Percentiles rank a stretch among this genome's conserved stretches.
Evolutionary conservation across 768 basidiomycete species (phyloP).

Genomic region (Termitomyces titanicus): DNA sequence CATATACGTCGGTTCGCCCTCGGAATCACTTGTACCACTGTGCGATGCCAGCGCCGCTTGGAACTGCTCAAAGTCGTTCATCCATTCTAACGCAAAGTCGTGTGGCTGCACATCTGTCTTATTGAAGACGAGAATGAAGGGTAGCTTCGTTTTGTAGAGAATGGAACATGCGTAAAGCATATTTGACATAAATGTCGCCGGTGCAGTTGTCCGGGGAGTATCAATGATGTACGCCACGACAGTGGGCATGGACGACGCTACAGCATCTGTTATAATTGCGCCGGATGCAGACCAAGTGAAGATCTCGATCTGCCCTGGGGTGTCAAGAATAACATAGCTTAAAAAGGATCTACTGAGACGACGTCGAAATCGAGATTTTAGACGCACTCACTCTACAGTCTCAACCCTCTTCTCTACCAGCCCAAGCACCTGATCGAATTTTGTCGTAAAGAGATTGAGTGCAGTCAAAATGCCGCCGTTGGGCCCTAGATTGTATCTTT

Average conservation of each 20-base stretch:
- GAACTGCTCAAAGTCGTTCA: constrained; percentile 96
- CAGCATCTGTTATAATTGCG: constrained; percentile 95
- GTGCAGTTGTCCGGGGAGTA: constrained; percentile 90
- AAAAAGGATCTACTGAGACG: neutral
- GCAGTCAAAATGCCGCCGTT: constrained; percentile 98
- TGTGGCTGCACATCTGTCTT: constrained; percentile 93
- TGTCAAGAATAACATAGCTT: constrained; percentile 94
- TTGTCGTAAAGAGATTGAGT: constrained; percentile 96
- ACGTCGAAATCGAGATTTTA: neutral
- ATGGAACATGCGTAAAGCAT: constrained; percentile 99
- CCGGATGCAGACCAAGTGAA: constrained; percentile 99
- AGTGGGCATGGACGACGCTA: constrained; percentile 90
- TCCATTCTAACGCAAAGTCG: constrained; percentile 94
- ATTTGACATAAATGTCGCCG: constrained; percentile 99
- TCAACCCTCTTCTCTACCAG: constrained; percentile 90
- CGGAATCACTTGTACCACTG: constrained; percentile 61
- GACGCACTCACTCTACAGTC: constrained; percentile 70
- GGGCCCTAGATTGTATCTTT: constrained; percentile 95
- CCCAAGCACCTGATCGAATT: constrained; percentile 94
- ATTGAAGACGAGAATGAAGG: constrained; percentile 98
- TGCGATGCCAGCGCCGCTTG: constrained; percentile 81
- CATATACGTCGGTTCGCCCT: constrained; percentile 97
- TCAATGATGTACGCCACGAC: constrained; percentile 97
- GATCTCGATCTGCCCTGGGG: constrained; percentile 98
- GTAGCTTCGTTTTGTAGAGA: constrained; percentile 95